phyloP scores from a whole-genome alignment of 164 flowering plant species.

The Vitis rupestris region DNA sequence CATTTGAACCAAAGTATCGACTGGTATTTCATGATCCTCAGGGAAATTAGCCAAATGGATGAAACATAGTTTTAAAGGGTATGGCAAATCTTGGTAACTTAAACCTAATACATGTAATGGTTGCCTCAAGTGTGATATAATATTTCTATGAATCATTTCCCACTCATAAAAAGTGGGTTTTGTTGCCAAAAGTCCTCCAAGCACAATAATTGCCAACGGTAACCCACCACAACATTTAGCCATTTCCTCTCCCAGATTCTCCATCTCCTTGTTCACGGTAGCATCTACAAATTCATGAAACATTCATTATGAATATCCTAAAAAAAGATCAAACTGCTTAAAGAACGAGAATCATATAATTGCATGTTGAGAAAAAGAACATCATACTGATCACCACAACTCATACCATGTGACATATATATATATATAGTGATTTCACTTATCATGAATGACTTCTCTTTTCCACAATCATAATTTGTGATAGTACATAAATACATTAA shows the following conservation, averaged over 20 bases:
- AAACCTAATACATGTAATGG: constrained; percentile 15
- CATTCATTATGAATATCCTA: too few species aligned
- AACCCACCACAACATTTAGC: constrained; percentile 22
- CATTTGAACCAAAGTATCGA: constrained; percentile 7
- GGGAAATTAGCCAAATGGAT: constrained; percentile 29
- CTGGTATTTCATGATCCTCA: constrained; percentile 18
- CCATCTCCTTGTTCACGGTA: not conserved
- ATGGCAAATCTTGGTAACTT: constrained; percentile 34
- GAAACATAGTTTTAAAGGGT: constrained; percentile 32
- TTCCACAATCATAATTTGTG: too few species aligned
- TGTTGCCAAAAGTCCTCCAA: constrained; percentile 31
- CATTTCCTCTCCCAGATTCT: constrained; percentile 22
- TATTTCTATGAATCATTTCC: constrained; percentile 13
- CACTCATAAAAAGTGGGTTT: constrained; percentile 22
- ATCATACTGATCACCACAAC: too few species aligned
- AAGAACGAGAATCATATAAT: too few species aligned
- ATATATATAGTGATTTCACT: too few species aligned
- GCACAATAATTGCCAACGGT: constrained; percentile 30
- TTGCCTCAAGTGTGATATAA: constrained; percentile 8
- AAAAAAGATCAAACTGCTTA: too few species aligned
- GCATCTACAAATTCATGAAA: too few species aligned
- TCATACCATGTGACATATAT: too few species aligned
- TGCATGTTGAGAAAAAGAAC: too few species aligned
- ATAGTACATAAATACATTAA: too few species aligned
- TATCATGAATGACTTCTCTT: too few species aligned